Conservation (phyloP, 257 asterid genomes). For the Plantago ovata region DNA sequence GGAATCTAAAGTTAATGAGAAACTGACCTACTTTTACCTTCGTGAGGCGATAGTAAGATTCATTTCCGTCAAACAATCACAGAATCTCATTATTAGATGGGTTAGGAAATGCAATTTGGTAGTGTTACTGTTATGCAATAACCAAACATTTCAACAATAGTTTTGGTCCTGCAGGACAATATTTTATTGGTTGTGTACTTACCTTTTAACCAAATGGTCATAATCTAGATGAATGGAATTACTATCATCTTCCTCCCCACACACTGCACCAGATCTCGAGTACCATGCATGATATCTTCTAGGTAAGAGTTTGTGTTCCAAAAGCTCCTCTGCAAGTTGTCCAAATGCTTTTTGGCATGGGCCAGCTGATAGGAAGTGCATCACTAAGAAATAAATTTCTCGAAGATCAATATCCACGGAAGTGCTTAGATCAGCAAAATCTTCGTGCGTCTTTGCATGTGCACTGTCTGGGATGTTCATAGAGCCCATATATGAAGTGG, state of each 20-base stretch:
- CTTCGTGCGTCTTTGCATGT: conserved; percentile 42
- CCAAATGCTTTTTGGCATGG: conserved; percentile 75
- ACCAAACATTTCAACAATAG: not conserved
- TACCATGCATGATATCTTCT: conserved; percentile 90
- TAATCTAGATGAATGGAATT: conserved; percentile 67
- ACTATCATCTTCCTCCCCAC: conserved; percentile 43
- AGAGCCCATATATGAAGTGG: conserved; percentile 43
- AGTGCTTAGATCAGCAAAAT: conserved; percentile 38
- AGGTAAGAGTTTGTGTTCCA: conserved; percentile 85
- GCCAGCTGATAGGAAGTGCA: conserved; percentile 94
- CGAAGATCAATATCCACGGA: conserved; percentile 58
- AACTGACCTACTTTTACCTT: too few species aligned
- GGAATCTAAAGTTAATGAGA: too few species aligned
- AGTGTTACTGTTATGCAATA: not conserved
- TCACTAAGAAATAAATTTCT: conserved; percentile 80
- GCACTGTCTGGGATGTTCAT: conserved; percentile 38
- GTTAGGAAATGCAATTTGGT: not conserved
- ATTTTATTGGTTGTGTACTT: conserved; percentile 12
- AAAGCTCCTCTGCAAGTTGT: conserved; percentile 63
- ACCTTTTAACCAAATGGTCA: conserved; percentile 62
- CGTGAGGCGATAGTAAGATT: too few species aligned
- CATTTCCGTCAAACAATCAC: not conserved
- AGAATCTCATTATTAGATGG: conserved; percentile 11
- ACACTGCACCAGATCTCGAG: conserved; percentile 52
- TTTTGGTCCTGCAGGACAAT: not conserved